Evolutionary conservation across 805 yeast genomes (phyloP).

Genomic region (Sugiyamaella valdiviana): DNA sequence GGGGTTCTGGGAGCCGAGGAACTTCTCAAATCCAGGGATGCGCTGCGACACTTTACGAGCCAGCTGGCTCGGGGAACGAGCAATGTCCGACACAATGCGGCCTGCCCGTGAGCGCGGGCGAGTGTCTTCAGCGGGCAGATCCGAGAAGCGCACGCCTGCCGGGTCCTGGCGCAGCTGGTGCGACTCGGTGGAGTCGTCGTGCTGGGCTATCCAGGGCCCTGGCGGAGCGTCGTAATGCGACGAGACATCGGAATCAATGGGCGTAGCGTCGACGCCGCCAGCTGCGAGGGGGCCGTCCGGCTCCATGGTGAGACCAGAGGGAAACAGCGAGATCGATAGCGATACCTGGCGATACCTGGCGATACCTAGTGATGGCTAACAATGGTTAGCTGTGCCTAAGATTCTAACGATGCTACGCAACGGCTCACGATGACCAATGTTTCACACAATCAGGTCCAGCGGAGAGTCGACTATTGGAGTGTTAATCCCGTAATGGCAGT

Average conservation of each 20-base stretch:
- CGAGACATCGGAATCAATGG: neutral
- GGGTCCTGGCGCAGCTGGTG: neutral
- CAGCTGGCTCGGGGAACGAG: slow-evolving; percentile 1
- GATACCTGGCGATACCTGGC: too few species aligned
- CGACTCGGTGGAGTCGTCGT: neutral
- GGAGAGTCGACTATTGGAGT: too few species aligned
- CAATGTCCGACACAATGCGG: slow-evolving; percentile 1
- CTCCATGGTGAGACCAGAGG: neutral
- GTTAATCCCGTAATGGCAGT: too few species aligned
- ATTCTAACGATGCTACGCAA: too few species aligned
- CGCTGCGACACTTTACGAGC: slow-evolving; percentile 15
- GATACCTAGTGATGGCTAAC: too few species aligned
- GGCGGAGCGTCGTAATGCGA: neutral
- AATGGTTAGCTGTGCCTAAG: too few species aligned
- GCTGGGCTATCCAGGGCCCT: neutral
- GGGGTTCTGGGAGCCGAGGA: slow-evolving; percentile 14
- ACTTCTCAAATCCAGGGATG: slow-evolving; percentile 16
- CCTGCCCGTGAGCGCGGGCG: slow-evolving; percentile 1
- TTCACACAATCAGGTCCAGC: too few species aligned
- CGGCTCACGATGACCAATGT: too few species aligned
- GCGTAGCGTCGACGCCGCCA: neutral
- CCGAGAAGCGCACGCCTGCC: neutral
- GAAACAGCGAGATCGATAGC: too few species aligned
- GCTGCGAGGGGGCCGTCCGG: neutral
- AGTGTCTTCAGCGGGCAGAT: neutral